phyloP scores from a whole-genome alignment of 257 asterid genomes.

The Solanum rostratum region DNA sequence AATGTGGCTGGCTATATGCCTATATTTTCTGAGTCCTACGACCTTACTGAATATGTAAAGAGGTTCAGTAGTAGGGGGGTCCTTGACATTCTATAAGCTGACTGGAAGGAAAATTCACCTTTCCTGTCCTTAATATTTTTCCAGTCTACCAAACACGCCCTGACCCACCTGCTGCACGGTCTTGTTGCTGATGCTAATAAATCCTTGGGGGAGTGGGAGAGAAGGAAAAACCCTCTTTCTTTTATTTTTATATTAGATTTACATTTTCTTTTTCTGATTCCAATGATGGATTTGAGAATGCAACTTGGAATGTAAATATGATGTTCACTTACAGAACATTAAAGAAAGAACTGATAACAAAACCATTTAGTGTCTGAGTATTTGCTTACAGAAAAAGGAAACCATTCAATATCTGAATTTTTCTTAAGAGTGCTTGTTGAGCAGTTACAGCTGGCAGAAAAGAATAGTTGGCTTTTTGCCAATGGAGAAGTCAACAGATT shows the following conservation, averaged over 20 bases:
- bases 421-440: constrained; percentile 64
- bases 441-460: constrained; percentile 41
- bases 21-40: neutral
- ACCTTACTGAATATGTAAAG: neutral
- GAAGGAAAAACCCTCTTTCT: neutral
- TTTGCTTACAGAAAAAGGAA: neutral
- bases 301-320: neutral
- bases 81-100: neutral
- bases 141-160: neutral
- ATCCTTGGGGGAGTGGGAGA: neutral
- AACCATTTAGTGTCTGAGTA: neutral
- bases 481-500: constrained; percentile 64
- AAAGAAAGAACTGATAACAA: neutral
- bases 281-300: neutral
- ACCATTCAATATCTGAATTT: constrained; percentile 30
- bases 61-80: neutral
- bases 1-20: neutral
- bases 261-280: neutral
- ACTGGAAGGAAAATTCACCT: neutral
- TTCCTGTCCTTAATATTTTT: neutral
- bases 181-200: neutral
- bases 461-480: constrained; percentile 23
- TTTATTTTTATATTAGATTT: neutral
- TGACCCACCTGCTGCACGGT: neutral
- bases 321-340: neutral